These are phyloP conservation scores for Coleophoma eucalyptorum DNA, from an alignment of 2,329 filamentous ascomycete species.

Conservation along the genomic window DNA sequence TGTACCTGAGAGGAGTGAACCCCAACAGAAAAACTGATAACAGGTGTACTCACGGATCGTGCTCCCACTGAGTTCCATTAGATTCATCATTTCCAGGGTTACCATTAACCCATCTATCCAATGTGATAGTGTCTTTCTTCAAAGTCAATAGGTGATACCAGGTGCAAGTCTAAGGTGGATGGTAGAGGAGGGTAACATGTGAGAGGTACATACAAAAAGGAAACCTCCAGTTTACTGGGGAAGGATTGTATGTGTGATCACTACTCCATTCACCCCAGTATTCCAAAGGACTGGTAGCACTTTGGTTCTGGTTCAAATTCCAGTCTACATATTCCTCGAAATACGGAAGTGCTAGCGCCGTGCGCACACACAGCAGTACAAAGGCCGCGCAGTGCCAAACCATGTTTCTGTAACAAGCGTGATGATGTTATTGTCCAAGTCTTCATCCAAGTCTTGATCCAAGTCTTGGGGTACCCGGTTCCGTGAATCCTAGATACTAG, in stretches of 20 bases:
- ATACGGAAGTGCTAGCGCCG: conserved; percentile 31
- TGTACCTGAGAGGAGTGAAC: too few species aligned
- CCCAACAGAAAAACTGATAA: too few species aligned
- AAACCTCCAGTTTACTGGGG: conserved; percentile 60
- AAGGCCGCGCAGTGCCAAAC: not conserved
- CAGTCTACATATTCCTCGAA: conserved; percentile 45
- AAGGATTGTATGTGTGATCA: conserved; percentile 45
- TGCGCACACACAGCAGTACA: not conserved
- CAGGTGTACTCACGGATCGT: conserved; percentile 37
- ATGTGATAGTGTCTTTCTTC: conserved; percentile 47
- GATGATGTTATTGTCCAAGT: not conserved
- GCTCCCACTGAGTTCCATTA: conserved; percentile 57
- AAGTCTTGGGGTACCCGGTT: too few species aligned
- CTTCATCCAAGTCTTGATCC: too few species aligned
- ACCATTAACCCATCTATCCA: conserved; percentile 62
- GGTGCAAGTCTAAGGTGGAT: too few species aligned
- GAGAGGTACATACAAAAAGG: conserved; percentile 41
- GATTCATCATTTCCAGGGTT: conserved; percentile 61
- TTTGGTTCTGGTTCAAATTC: conserved; percentile 58
- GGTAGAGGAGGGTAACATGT: too few species aligned
- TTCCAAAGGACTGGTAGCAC: conserved; percentile 50
- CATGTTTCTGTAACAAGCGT: not conserved
- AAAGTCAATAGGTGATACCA: too few species aligned
- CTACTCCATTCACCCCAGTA: conserved; percentile 51
- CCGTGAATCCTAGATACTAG: too few species aligned